These are phyloP conservation scores for Posidonia oceanica DNA, from an alignment of 116 monocot genomes.

Conservation along the genomic window DNA sequence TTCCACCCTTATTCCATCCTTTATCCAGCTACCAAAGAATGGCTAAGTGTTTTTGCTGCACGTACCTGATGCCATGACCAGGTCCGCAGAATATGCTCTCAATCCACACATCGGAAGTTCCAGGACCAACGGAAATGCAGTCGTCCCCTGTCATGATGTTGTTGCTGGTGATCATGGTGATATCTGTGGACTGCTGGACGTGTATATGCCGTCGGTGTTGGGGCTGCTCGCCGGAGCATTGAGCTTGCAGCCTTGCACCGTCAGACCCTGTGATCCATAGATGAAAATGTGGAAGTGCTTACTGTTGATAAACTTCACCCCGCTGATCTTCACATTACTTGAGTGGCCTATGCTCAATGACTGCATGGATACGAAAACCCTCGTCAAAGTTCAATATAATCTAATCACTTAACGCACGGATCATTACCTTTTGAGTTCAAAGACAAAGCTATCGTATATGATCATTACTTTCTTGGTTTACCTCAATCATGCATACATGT, in stretches of 20 bases:
- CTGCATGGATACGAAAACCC: conserved; percentile 3
- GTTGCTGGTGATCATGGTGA: conserved; percentile 22
- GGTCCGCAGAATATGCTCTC: conserved; percentile 31
- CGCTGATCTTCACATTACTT: conserved; percentile 22
- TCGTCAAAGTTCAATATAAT: too few species aligned
- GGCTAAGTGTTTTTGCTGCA: too few species aligned
- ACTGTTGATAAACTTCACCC: conserved; percentile 30
- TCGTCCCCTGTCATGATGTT: conserved; percentile 39
- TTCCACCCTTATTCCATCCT: too few species aligned
- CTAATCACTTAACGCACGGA: too few species aligned
- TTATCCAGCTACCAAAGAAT: too few species aligned
- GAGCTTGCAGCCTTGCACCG: conserved; percentile 18
- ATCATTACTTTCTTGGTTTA: background rate
- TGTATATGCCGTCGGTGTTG: conserved; percentile 57
- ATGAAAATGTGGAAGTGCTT: conserved; percentile 35
- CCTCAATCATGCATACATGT: background rate
- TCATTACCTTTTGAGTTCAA: too few species aligned
- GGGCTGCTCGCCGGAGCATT: conserved; percentile 36
- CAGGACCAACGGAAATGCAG: conserved; percentile 43
- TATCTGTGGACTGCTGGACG: conserved; percentile 22
- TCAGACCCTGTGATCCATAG: conserved; percentile 12
- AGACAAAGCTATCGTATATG: background rate
- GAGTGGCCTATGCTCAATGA: conserved; percentile 24
- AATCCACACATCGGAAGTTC: conserved; percentile 24
- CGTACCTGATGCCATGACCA: conserved; percentile 41